Evolutionary conservation across 129 eudicot species (phyloP).

Genomic region (Glebionis coronaria): DNA sequence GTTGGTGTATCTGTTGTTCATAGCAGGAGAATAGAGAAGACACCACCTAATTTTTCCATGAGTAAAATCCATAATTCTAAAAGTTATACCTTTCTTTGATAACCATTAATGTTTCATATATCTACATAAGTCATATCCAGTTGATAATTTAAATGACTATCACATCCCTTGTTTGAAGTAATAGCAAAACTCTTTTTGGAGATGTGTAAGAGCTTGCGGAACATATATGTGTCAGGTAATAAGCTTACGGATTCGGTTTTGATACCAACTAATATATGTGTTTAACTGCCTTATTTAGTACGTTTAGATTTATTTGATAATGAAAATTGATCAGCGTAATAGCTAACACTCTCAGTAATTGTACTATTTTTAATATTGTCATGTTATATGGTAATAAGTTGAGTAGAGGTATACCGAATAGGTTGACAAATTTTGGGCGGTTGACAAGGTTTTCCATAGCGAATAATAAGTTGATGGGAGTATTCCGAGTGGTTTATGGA

Average conservation of each 20-base stretch:
- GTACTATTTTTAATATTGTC: slow-evolving; percentile 52
- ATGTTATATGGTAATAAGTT: slow-evolving; percentile 46
- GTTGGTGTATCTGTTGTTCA: too few relatives aligned
- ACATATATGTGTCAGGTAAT: slow-evolving; percentile 59
- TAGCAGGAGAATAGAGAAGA: too few relatives aligned
- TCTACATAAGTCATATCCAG: too few relatives aligned
- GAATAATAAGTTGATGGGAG: slow-evolving; percentile 50
- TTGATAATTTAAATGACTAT: too few relatives aligned
- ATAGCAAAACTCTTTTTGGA: too few relatives aligned
- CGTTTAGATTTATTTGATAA: slow-evolving; percentile 62
- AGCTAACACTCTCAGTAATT: slow-evolving; percentile 50
- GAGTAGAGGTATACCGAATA: slow-evolving; percentile 55
- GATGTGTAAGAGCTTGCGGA: slow-evolving; percentile 73
- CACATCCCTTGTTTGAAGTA: too few relatives aligned
- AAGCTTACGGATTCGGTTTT: slow-evolving; percentile 54
- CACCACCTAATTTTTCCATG: too few relatives aligned
- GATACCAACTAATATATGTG: slow-evolving; percentile 51
- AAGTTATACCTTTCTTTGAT: too few relatives aligned
- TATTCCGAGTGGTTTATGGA: slow-evolving; percentile 39
- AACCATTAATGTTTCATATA: too few relatives aligned
- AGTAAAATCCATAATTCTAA: too few relatives aligned
- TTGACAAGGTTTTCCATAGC: slow-evolving; percentile 56
- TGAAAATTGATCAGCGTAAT: slow-evolving; percentile 46
- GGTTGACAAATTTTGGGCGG: slow-evolving; percentile 47
- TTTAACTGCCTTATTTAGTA: slow-evolving; percentile 63